A percentile compares a stretch with the other conserved stretches of the same genome.
Evolutionary conservation across 2,329 filamentous ascomycete genomes (phyloP).

Genomic region (Arthrobotrys sinensis): DNA sequence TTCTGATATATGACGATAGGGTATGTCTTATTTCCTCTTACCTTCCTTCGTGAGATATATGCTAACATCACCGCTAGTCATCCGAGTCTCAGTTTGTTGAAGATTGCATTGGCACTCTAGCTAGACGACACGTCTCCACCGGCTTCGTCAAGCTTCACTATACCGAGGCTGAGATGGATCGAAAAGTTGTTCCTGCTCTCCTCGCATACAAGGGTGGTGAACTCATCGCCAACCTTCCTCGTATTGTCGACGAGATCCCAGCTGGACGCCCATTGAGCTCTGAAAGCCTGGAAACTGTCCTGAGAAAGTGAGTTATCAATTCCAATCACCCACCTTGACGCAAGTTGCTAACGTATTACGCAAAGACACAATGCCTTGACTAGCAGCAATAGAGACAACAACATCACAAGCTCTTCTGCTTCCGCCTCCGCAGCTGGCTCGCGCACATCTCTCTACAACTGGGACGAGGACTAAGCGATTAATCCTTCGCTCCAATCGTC

Average conservation of each 20-base stretch:
- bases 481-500: slow-evolving; percentile 4
- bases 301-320: slow-evolving; percentile 71
- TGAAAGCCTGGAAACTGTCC: slow-evolving; percentile 73
- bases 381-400: slow-evolving; percentile 40
- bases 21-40: slow-evolving; percentile 71
- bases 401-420: slow-evolving; percentile 38
- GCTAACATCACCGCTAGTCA: slow-evolving; percentile 73
- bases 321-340: not conserved
- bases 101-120: slow-evolving; percentile 81
- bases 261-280: slow-evolving; percentile 71
- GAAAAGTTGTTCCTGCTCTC: slow-evolving; percentile 86
- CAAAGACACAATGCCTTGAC: slow-evolving; percentile 56
- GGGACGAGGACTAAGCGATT: slow-evolving; percentile 57
- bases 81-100: slow-evolving; percentile 84
- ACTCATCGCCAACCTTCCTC: slow-evolving; percentile 89
- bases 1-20: slow-evolving; percentile 91
- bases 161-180: slow-evolving; percentile 93
- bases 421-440: slow-evolving; percentile 46
- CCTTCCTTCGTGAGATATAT: slow-evolving; percentile 62
- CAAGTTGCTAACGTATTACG: slow-evolving; percentile 34
- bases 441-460: slow-evolving; percentile 59
- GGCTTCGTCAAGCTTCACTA: slow-evolving; percentile 94
- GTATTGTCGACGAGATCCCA: slow-evolving; percentile 88
- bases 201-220: slow-evolving; percentile 92
- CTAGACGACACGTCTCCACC: slow-evolving; percentile 78